A percentile compares a stretch with the other conserved stretches of the same genome.
Conservation (phyloP, 352 stramenopile genomes). For the Elongisporangium senticosum region DNA sequence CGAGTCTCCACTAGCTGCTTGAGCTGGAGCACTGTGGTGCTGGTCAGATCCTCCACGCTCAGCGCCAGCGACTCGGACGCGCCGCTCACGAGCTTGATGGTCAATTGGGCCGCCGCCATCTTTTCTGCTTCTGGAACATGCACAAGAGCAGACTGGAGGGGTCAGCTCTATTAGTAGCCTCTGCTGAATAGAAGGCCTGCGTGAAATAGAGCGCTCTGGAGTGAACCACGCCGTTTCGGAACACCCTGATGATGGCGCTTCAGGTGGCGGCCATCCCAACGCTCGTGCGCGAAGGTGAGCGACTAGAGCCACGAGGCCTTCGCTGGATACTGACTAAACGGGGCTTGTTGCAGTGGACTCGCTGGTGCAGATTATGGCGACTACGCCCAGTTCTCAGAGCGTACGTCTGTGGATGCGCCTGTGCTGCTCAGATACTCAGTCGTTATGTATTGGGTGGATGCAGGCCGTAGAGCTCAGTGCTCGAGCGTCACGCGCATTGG, state of each 20-base stretch:
- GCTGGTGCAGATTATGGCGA: slow-evolving; percentile 16
- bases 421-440: background rate
- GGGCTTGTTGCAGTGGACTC: slow-evolving; percentile 14
- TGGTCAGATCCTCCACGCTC: slow-evolving; percentile 27
- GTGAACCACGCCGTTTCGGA: background rate
- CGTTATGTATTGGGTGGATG: background rate
- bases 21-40: slow-evolving; percentile 47
- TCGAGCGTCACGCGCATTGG: slow-evolving; percentile 3
- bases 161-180: background rate
- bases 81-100: slow-evolving; percentile 66
- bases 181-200: background rate
- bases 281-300: slow-evolving; percentile 37
- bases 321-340: slow-evolving; percentile 7
- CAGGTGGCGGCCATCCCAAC: slow-evolving; percentile 34
- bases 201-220: background rate
- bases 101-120: slow-evolving; percentile 40
- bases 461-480: background rate
- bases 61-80: slow-evolving; percentile 49
- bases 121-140: slow-evolving; percentile 3
- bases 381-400: background rate
- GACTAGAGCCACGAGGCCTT: background rate
- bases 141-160: background rate
- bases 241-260: slow-evolving; percentile 3
- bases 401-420: background rate
- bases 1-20: slow-evolving; percentile 64